Percentiles rank a stretch among this genome's conserved stretches.
These are phyloP conservation scores for Ceratobasidium sp. DNA, from an alignment of 1,284 basidiomycete species.

Conservation along the genomic window DNA sequence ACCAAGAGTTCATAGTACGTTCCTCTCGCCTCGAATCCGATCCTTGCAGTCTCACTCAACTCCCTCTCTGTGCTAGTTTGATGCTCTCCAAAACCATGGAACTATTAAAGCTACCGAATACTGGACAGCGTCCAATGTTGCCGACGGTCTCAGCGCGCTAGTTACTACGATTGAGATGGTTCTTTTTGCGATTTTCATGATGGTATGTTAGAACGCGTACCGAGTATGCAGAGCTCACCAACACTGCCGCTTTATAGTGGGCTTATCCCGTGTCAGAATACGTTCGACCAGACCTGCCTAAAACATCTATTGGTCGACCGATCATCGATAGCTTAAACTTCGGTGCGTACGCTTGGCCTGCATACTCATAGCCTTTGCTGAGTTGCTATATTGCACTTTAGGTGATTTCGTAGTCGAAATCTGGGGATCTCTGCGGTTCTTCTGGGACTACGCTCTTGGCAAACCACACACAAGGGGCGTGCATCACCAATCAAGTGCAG, in stretches of 20 bases:
- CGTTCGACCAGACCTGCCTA: conserved; percentile 50
- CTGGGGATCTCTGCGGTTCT: conserved; percentile 68
- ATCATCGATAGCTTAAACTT: conserved; percentile 84
- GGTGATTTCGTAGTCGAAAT: conserved; percentile 76
- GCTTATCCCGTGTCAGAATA: conserved; percentile 81
- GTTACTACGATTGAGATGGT: conserved; percentile 91
- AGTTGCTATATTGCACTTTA: conserved; percentile 48
- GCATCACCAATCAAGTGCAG: conserved; percentile 50
- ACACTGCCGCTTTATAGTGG: conserved; percentile 66
- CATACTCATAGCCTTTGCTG: neutral
- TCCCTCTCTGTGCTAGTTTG: conserved; percentile 60
- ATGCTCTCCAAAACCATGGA: conserved; percentile 62
- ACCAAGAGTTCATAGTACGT: conserved; percentile 76
- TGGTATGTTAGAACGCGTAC: conserved; percentile 9
- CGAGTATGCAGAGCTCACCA: neutral
- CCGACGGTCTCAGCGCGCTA: conserved; percentile 84
- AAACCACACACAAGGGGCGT: conserved; percentile 59
- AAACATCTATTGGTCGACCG: conserved; percentile 68
- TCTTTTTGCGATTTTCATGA: conserved; percentile 65
- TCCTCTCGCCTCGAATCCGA: neutral
- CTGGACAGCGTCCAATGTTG: conserved; percentile 82
- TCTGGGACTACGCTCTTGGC: conserved; percentile 61
- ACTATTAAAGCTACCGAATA: conserved; percentile 77
- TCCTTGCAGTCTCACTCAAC: neutral
- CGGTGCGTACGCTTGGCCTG: conserved; percentile 56